Evolutionary conservation across 2,329 filamentous ascomycete species (phyloP).

Genomic region (Fusarium sp.): DNA sequence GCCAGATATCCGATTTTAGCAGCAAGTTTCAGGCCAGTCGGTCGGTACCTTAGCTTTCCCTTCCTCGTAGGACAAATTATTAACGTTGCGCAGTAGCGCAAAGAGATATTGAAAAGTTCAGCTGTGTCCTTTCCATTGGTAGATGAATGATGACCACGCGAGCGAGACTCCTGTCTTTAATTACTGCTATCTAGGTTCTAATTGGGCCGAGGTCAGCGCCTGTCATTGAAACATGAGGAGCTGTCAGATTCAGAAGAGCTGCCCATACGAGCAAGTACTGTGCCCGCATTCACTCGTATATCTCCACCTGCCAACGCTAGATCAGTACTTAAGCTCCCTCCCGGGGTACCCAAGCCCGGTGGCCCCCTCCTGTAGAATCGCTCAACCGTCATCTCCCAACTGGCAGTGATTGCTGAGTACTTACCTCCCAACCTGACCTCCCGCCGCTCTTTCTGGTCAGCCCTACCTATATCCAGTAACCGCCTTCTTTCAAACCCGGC

Average conservation of each 20-base stretch:
- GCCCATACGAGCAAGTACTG: not conserved
- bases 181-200: conserved; percentile 9
- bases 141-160: conserved; percentile 17
- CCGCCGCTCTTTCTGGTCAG: conserved; percentile 40
- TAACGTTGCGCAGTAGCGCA: conserved; percentile 3
- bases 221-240: conserved; percentile 15
- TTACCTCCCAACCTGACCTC: conserved; percentile 29
- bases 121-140: not conserved
- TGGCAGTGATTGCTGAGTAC: conserved; percentile 22
- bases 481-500: conserved; percentile 33
- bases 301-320: not conserved
- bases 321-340: conserved; percentile 24
- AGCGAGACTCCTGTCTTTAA: conserved; percentile 16
- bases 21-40: conserved; percentile 16
- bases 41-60: not conserved
- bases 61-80: not conserved
- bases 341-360: conserved; percentile 14
- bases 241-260: conserved; percentile 19
- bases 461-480: conserved; percentile 37
- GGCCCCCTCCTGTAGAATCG: conserved; percentile 4
- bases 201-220: conserved; percentile 21
- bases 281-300: conserved; percentile 22
- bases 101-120: conserved; percentile 4
- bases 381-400: conserved; percentile 30
- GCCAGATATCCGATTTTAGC: conserved; percentile 13